Percentiles rank a stretch among this genome's conserved stretches.
phyloP scores from a whole-genome alignment of 495 filamentous ascomycete species.

The Tuber calosporum region DNA sequence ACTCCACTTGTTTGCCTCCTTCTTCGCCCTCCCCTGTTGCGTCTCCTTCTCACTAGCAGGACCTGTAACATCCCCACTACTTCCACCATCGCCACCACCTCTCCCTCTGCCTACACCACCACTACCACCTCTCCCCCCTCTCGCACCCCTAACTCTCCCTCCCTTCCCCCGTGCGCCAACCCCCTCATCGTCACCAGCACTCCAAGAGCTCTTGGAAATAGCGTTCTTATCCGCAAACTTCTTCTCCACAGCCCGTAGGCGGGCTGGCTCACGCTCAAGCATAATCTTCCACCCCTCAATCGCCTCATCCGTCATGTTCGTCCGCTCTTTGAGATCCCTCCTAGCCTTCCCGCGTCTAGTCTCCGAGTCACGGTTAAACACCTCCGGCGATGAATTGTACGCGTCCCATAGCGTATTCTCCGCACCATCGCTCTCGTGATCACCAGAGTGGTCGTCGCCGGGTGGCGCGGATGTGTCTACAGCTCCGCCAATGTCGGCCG shows the following conservation, averaged over 20 bases:
- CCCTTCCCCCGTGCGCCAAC: constrained; percentile 42
- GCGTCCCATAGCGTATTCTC: constrained; percentile 57
- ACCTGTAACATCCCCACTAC: constrained; percentile 46
- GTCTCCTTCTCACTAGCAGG: constrained; percentile 54
- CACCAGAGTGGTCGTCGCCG: constrained; percentile 43
- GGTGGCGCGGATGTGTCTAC: constrained; percentile 54
- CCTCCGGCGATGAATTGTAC: constrained; percentile 54
- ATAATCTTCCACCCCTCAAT: constrained; percentile 93
- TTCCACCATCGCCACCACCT: constrained; percentile 49
- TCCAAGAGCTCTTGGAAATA: constrained; percentile 27
- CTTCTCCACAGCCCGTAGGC: constrained; percentile 58
- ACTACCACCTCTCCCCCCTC: constrained; percentile 21
- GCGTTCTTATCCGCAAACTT: constrained; percentile 48
- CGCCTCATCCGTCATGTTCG: constrained; percentile 84
- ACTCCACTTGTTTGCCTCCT: constrained; percentile 57
- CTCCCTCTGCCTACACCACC: constrained; percentile 49
- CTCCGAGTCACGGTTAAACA: constrained; percentile 62
- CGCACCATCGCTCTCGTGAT: constrained; percentile 43
- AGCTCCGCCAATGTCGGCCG: constrained; percentile 80
- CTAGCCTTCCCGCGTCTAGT: constrained; percentile 60
- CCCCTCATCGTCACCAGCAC: constrained; percentile 45
- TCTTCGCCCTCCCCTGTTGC: constrained; percentile 56
- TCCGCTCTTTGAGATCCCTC: constrained; percentile 60
- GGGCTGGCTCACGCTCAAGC: constrained; percentile 62
- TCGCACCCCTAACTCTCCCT: constrained; percentile 27